phyloP scores from a whole-genome alignment of 768 basidiomycete species.

The Phlegmacium glaucopus region DNA sequence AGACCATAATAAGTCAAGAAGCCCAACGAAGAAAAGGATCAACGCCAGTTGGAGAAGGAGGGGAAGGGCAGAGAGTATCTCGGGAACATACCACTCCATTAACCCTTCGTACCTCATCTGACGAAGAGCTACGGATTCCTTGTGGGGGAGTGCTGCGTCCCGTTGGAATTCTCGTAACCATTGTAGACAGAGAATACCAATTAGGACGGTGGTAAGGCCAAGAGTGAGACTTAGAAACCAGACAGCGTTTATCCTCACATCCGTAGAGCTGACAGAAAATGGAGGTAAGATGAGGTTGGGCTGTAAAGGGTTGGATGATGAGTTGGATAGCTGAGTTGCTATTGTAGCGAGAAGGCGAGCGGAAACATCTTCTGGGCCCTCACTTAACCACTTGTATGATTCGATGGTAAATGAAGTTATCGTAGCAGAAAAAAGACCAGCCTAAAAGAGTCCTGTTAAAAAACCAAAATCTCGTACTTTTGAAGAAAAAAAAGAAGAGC shows the following conservation, averaged over 20 bases:
- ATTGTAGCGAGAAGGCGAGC: slow-evolving; percentile 15
- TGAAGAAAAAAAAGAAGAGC: too few relatives aligned
- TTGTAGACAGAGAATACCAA: slow-evolving; percentile 25
- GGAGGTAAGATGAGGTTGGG: slow-evolving; percentile 3
- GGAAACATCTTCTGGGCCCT: slow-evolving; percentile 16
- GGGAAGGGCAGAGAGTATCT: slow-evolving; percentile 22
- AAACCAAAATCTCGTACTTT: too few relatives aligned
- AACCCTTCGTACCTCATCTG: slow-evolving; percentile 26
- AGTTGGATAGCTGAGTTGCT: slow-evolving; percentile 10
- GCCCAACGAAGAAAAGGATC: slow-evolving; percentile 23
- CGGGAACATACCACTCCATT: slow-evolving; percentile 22
- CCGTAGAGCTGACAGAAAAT: slow-evolving; percentile 14
- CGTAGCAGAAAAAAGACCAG: slow-evolving; percentile 25
- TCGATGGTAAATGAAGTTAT: slow-evolving; percentile 23
- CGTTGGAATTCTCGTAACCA: slow-evolving; percentile 26
- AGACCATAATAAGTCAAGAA: slow-evolving; percentile 23
- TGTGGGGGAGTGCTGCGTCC: slow-evolving; percentile 20
- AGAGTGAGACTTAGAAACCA: slow-evolving; percentile 26
- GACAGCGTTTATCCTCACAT: slow-evolving; percentile 21
- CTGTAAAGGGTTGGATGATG: neutral
- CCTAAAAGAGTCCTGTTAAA: too few relatives aligned
- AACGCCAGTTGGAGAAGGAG: slow-evolving; percentile 21
- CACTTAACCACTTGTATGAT: slow-evolving; percentile 25
- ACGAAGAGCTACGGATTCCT: slow-evolving; percentile 23
- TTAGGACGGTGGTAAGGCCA: slow-evolving; percentile 19